A percentile compares a stretch with the other conserved stretches of the same genome.
phyloP scores from a whole-genome alignment of 148 eudicot genomes.

The Simmondsia chinensis region DNA sequence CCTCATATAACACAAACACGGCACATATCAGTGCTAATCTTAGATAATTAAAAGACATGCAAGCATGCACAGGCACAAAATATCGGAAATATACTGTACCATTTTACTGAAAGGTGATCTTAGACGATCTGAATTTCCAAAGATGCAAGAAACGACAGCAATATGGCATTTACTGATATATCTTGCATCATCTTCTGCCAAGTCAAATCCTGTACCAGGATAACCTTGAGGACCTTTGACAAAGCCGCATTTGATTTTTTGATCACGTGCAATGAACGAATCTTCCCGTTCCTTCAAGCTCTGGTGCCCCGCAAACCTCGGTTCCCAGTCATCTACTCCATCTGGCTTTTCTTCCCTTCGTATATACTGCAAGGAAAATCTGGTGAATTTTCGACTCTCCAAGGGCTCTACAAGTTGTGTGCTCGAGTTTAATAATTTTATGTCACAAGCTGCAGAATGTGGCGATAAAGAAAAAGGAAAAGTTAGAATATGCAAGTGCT shows the following conservation, averaged over 20 bases:
- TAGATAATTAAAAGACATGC: no score
- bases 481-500: no score
- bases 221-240: slow-evolving; percentile 69
- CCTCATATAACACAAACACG: no score
- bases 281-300: slow-evolving; percentile 69
- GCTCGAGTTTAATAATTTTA: slow-evolving; percentile 71
- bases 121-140: slow-evolving; percentile 96
- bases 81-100: slow-evolving; percentile 26
- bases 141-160: slow-evolving; percentile 95
- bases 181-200: slow-evolving; percentile 90
- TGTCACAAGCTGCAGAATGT: slow-evolving; percentile 54
- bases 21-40: no score
- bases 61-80: not conserved
- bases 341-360: slow-evolving; percentile 55
- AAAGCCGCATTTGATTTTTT: slow-evolving; percentile 87
- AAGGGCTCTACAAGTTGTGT: slow-evolving; percentile 79
- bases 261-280: slow-evolving; percentile 80
- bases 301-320: slow-evolving; percentile 97
- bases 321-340: slow-evolving; percentile 63
- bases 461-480: no score
- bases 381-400: slow-evolving; percentile 76
- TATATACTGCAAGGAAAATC: slow-evolving; percentile 71
- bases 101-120: slow-evolving; percentile 69
- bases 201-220: slow-evolving; percentile 87
- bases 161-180: slow-evolving; percentile 88